phyloP scores from a whole-genome alignment of 73 alveolate genomes.

The Effrenium voratum region DNA sequence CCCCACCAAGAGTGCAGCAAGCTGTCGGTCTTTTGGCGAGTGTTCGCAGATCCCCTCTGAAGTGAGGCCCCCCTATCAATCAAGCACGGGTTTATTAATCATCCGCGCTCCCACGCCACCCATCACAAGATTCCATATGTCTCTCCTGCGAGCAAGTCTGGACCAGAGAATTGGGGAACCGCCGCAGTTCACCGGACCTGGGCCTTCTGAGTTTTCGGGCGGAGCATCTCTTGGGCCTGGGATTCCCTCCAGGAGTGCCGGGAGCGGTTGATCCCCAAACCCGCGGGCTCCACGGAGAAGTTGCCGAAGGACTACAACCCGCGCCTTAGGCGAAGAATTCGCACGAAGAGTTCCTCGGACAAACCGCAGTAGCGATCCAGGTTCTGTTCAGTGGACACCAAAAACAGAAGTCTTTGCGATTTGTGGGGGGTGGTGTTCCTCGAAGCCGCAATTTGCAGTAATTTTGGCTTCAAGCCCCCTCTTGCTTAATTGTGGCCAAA shows the following conservation, averaged over 20 bases:
- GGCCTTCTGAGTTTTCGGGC: background rate
- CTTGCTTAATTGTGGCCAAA: background rate
- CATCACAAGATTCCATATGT: background rate
- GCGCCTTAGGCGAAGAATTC: background rate
- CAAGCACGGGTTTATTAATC: background rate
- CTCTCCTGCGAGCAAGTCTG: background rate
- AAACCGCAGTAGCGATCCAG: background rate
- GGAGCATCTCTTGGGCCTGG: slow-evolving; percentile 1
- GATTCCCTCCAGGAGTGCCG: slow-evolving; percentile 11
- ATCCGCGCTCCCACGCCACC: background rate
- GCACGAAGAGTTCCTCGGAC: background rate
- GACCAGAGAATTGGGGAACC: background rate
- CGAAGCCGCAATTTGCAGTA: background rate
- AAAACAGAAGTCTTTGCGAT: too few species aligned
- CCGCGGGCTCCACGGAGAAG: background rate
- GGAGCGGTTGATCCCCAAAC: slow-evolving; percentile 37
- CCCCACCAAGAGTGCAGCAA: too few species aligned
- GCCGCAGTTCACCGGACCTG: background rate
- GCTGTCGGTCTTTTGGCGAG: background rate
- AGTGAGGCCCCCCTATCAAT: background rate
- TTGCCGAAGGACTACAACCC: slow-evolving; percentile 36
- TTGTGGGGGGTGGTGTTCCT: too few species aligned
- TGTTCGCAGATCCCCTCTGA: background rate
- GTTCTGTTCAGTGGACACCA: background rate
- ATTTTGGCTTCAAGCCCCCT: background rate